A percentile compares a stretch with the other conserved stretches of the same genome.
phyloP scores from a whole-genome alignment of 805 yeast genomes.

The Candida nonsorbophila region DNA sequence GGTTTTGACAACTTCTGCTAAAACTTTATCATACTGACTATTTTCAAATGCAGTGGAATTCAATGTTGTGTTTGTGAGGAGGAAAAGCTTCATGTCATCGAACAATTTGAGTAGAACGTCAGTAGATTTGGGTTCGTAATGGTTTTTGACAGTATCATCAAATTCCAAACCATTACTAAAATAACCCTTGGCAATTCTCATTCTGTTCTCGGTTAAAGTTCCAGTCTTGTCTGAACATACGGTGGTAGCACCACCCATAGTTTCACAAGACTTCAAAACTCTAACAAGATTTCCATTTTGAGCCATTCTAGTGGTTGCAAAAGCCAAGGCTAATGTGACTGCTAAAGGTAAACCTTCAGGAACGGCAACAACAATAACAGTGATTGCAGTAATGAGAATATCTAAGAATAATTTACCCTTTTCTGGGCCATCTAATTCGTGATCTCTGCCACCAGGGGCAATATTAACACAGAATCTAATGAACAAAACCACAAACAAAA shows the following conservation, averaged over 20 bases:
- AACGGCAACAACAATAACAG: constrained; percentile 95
- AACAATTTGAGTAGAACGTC: constrained; percentile 16
- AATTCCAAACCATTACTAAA: constrained; percentile 51
- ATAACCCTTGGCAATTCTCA: constrained; percentile 82
- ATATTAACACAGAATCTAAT: constrained; percentile 65
- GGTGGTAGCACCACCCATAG: constrained; percentile 98
- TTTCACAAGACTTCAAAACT: constrained; percentile 89
- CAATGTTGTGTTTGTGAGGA: constrained; percentile 55
- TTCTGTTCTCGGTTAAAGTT: constrained; percentile 87
- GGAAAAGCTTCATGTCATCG: constrained; percentile 15
- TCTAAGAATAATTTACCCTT: constrained; percentile 83
- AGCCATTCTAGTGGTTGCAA: constrained; percentile 98
- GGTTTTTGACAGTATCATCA: constrained; percentile 36
- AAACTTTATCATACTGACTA: constrained; percentile 33
- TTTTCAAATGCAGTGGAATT: constrained; percentile 92
- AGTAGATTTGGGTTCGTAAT: constrained; percentile 16
- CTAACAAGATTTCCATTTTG: constrained; percentile 95
- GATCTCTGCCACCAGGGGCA: constrained; percentile 44
- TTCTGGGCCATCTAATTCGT: constrained; percentile 50
- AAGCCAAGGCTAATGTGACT: constrained; percentile 92
- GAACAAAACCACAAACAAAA: constrained; percentile 77
- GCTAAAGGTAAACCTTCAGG: constrained; percentile 99
- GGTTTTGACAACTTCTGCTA: constrained; percentile 17
- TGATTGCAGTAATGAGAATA: constrained; percentile 84
- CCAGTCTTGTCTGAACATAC: constrained; percentile 98